Evolutionary conservation across 176 grass and related monocot genomes (phyloP), one percentile per base, ranked within the genome.

Genomic region (Secale cereale): DNA sequence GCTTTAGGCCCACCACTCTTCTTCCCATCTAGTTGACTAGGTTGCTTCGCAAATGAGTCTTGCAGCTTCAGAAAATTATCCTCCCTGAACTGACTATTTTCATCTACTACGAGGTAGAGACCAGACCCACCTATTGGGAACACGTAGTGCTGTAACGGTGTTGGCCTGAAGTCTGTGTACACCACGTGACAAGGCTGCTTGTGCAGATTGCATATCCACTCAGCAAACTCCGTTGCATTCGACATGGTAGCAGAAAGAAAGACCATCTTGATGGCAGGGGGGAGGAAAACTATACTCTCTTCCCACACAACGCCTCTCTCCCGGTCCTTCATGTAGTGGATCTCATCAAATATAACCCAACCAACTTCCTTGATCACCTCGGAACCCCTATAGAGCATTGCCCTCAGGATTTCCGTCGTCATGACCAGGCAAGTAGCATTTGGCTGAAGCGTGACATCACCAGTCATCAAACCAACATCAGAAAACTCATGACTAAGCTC

Each of bases 301-400:
- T 99, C 97, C 97, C 96, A 98, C 45, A 95, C 96, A 50, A 98
- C 96, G 8, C 93, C 93, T 48, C 93, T 91, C 83, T 99, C 97
- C 20, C 97, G 90, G 78, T 99, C 97, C 79, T 99, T 96, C 97
- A 96, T 99, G 89, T 99, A 99, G 87, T 99, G 97, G 41, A 99
- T 99, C 79, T 99, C 97, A 78, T 99, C 97, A 56, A 99, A 99
- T 70, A 99, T 94, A 64, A 99, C 97, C 97, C 97, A 99, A 17
- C 91, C 97, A 43, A 97, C 94, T 81, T 99, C 94, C 71, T 99
- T 99, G 87, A 99, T 91, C 52, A 99, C 91, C 84, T 99, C 97
- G 4, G 97, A 99, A 4, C 97, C 97, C 86, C 94, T 96, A 78
- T 94, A 99, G 5, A 99, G 91, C 97, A 99, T 99, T 1, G 90